Evolutionary conservation across 306 rosid genomes (phyloP).

Genomic region (Herpetospermum pedunculosum): DNA sequence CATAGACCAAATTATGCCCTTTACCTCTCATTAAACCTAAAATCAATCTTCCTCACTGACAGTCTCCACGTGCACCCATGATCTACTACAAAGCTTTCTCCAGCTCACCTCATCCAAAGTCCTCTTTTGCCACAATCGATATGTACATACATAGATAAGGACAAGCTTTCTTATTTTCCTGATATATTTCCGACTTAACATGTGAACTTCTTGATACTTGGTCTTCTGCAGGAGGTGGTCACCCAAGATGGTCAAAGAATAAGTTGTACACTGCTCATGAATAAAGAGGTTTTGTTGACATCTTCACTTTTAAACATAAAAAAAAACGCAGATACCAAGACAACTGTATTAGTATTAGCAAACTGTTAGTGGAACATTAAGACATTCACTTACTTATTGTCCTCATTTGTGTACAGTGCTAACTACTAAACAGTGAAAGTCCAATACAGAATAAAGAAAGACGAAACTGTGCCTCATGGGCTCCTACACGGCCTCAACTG

Average conservation of each 20-base stretch:
- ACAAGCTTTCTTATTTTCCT: background rate
- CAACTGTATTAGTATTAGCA: background rate
- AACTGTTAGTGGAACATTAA: background rate
- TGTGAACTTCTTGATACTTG: constrained; percentile 3
- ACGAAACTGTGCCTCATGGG: background rate
- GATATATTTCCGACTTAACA: background rate
- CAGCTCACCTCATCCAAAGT: background rate
- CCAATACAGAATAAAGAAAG: background rate
- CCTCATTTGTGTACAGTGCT: background rate
- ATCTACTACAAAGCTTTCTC: background rate
- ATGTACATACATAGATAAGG: background rate
- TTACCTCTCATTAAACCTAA: background rate
- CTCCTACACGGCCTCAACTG: background rate
- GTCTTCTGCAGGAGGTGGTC: background rate
- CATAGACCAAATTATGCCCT: background rate
- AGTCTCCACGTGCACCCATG: constrained; percentile 1
- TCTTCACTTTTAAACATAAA: background rate
- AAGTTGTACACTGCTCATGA: background rate
- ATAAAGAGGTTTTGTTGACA: background rate
- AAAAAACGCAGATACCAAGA: constrained; percentile 1
- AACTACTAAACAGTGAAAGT: background rate
- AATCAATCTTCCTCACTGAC: background rate
- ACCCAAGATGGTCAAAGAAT: constrained; percentile 2
- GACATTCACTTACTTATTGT: background rate
- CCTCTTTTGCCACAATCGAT: background rate